Base-by-base conservation (phyloP, 116 monocot genomes). In the Dioscorea cayenensis region DNA sequence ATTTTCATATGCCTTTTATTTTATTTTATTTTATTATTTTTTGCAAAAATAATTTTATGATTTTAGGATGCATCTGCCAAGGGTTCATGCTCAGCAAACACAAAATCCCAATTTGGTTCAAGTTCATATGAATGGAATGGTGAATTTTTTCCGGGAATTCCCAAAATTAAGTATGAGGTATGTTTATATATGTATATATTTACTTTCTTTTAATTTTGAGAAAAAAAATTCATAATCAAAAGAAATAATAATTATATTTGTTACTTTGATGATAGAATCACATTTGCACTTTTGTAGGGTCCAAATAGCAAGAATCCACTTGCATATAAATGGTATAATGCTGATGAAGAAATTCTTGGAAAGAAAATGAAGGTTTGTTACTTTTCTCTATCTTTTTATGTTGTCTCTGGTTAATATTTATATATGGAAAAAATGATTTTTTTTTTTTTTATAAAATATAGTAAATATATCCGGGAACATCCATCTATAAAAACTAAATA, bases 111-210 rank as follows among this genome's bases (percentile, higher is more conserved):
- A 3, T 91, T 87, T 70, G 80, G 20, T 70, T 78, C 65, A 65
- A 69, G 68, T 37, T 72, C 85, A 7, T 84, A 77, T 75, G 83
- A 66, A 48, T 95, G 87, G 95, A 69, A 92, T 69, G 95, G 92
- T 14, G 92, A 95, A 52, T 95, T 92, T 74, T 95, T 95, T 67
- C 92, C 92, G 63, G 85, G 77, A 35, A 90, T 95, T 70, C 80
- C 92, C 22, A 89, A 90, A 71, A 92, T 95, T 65, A 96, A 92
- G 67, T 96, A 96, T 81, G 95, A 96, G 89, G 95, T 96, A 60
- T 25, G 25, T 0, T 25, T 25, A 25, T 25, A 25, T 25, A 74
- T 51, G 0, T 14, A 16, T 52, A 16, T 5, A 52, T 5, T 16
- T 52, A 52, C 16, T 16, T 52, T 52, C 52, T 14, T 16, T 52